phyloP scores from a whole-genome alignment of 2,329 filamentous ascomycete genomes.

The Alternaria sp. region DNA sequence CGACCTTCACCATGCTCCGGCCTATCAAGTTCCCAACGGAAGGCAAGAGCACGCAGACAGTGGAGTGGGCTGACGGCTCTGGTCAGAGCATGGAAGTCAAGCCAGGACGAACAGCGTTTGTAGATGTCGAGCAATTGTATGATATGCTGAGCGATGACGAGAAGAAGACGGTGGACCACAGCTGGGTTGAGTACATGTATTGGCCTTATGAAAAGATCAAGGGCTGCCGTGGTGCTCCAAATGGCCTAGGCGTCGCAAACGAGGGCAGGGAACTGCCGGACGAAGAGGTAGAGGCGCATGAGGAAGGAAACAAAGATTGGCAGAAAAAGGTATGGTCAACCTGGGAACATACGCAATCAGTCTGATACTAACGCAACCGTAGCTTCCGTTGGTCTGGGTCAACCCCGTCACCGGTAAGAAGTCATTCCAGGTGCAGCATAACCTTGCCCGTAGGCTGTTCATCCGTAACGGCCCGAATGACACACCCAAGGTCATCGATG shows the following conservation, averaged over 20 bases:
- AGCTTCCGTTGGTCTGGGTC: constrained; percentile 9
- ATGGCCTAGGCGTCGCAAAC: constrained; percentile 6
- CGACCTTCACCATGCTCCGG: constrained; percentile 4
- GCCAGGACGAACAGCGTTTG: constrained; percentile 7
- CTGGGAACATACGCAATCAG: background rate
- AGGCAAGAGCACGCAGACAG: constrained; percentile 1
- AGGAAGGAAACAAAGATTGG: constrained; percentile 1
- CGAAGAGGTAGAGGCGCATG: background rate
- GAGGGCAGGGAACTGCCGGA: constrained; percentile 7
- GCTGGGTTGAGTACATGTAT: constrained; percentile 11
- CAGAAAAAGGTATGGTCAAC: constrained; percentile 2
- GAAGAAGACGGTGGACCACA: constrained; percentile 5
- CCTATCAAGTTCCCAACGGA: constrained; percentile 5
- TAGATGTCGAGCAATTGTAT: constrained; percentile 7
- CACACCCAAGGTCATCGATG: constrained; percentile 3
- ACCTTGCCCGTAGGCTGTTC: constrained; percentile 4
- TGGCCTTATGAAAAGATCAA: constrained; percentile 6
- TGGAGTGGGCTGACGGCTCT: constrained; percentile 6
- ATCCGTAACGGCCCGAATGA: constrained; percentile 1
- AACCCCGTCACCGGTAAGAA: constrained; percentile 5
- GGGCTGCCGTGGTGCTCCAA: constrained; percentile 8
- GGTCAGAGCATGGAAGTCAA: constrained; percentile 3
- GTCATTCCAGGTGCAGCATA: constrained; percentile 7
- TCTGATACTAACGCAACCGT: background rate
- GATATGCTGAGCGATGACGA: constrained; percentile 11